Conservation (phyloP, 495 filamentous ascomycete species). For the Schizothecium vesticola region DNA sequence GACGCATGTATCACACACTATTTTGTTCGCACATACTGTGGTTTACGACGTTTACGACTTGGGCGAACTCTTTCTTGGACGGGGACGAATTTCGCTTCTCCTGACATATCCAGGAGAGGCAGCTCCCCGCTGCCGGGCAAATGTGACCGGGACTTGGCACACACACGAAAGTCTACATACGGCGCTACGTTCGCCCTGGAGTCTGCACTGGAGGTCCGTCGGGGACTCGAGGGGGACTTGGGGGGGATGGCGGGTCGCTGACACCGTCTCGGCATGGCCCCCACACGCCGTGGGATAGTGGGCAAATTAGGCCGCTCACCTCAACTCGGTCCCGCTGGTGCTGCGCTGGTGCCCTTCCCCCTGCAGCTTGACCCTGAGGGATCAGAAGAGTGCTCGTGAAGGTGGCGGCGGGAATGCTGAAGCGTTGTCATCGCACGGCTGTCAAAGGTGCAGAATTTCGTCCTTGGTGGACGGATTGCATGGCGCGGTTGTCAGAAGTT, state of each 20-base stretch:
- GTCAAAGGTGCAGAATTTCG: background rate
- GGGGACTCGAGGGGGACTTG: too few species aligned
- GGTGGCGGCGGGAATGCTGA: background rate
- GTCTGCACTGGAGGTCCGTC: background rate
- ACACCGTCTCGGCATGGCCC: background rate
- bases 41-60: background rate
- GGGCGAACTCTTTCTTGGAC: background rate
- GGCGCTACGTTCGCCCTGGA: background rate
- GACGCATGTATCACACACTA: too few species aligned
- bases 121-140: background rate
- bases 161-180: background rate
- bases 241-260: background rate
- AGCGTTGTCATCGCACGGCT: background rate
- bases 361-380: background rate
- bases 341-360: background rate
- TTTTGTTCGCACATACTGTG: too few species aligned
- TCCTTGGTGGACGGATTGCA: background rate
- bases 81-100: background rate
- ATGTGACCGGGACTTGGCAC: background rate
- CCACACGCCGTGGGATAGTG: background rate
- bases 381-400: background rate
- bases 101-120: background rate
- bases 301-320: background rate
- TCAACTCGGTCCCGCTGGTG: background rate
- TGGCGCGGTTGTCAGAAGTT: conserved; percentile 8